Conservation (phyloP, 352 stramenopile species). For the Saprolegnia parasitica region DNA sequence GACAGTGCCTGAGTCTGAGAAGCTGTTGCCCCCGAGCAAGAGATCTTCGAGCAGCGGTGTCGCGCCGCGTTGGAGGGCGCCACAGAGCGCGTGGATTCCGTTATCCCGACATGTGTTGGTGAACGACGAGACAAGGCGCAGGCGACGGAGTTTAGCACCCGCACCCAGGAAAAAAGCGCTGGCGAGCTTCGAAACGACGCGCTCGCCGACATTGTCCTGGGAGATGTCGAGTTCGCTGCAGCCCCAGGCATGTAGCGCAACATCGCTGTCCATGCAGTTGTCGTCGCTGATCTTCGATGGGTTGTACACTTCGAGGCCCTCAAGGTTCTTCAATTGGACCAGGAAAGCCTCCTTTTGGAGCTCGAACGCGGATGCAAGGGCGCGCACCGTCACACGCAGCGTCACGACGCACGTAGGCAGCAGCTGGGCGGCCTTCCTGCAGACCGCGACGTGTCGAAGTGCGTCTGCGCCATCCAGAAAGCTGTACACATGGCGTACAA, state of each 20-base stretch:
- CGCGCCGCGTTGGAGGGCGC: constrained; percentile 57
- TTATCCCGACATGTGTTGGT: constrained; percentile 75
- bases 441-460: constrained; percentile 54
- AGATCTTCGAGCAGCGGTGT: constrained; percentile 61
- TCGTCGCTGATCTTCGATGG: constrained; percentile 54
- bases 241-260: constrained; percentile 66
- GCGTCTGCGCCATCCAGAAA: constrained; percentile 65
- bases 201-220: constrained; percentile 64
- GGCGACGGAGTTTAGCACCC: constrained; percentile 45
- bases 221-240: constrained; percentile 76
- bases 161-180: constrained; percentile 60
- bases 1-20: constrained; percentile 67
- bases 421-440: constrained; percentile 53
- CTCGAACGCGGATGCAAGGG: constrained; percentile 46
- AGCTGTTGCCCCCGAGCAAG: constrained; percentile 65
- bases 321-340: constrained; percentile 54
- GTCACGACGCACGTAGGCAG: constrained; percentile 55
- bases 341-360: constrained; percentile 40
- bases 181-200: constrained; percentile 59
- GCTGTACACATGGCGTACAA: constrained; percentile 60
- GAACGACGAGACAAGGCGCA: constrained; percentile 71
- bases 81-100: constrained; percentile 57
- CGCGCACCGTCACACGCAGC: constrained; percentile 49
- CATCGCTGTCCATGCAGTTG: constrained; percentile 42
- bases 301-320: constrained; percentile 53